Evolutionary conservation across 2,329 filamentous ascomycete species (phyloP), one percentile per base, ranked within the genome.

Genomic region (Salinomyces thailandicus): DNA sequence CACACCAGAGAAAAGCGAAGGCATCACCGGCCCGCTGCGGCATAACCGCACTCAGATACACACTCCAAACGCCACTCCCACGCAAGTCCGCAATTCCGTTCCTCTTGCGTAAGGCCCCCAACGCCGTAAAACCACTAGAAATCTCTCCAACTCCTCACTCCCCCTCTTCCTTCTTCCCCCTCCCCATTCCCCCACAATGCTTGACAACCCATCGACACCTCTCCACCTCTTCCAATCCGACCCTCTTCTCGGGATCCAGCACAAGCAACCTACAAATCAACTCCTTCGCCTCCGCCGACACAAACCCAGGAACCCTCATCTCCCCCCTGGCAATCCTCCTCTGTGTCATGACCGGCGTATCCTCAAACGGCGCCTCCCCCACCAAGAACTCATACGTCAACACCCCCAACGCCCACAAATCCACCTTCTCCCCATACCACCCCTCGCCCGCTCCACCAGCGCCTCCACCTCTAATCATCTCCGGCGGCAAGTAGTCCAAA

Each of bases 151-250:
- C n/a, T n/a, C n/a, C n/a, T n/a, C n/a, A n/a, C 22, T 26, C 22
- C 22, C 22, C 22, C 22, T 8, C 33, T 14, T 29, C 20, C 22
- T 26, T 49, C 37, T 53, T 47, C 36, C 45, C 18, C 32, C 28
- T 47, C 48, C 15, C 45, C 50, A 35, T 64, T 67, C 43, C 49
- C 61, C 39, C 68, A 60, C 89, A 96, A 62, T 96, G 85, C 69
- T 95, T 96, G 49, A 95, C 60, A 53, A 98, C 94, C 91, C 91
- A 98, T 13, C 91, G 89, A 60, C 96, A 91, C 35, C 72, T 72
- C 60, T 89, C 80, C 24, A 96, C 81, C 41, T 93, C 80, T 12
- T 94, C 86, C 8, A 98, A 74, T 3, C 86, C 75, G 50, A 98
- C 83, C 47, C 91, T 73, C 70, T 94, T 94, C 54, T 93, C 85